Conservation (phyloP, 2,329 filamentous ascomycete species). For the Stemphylium beticola region DNA sequence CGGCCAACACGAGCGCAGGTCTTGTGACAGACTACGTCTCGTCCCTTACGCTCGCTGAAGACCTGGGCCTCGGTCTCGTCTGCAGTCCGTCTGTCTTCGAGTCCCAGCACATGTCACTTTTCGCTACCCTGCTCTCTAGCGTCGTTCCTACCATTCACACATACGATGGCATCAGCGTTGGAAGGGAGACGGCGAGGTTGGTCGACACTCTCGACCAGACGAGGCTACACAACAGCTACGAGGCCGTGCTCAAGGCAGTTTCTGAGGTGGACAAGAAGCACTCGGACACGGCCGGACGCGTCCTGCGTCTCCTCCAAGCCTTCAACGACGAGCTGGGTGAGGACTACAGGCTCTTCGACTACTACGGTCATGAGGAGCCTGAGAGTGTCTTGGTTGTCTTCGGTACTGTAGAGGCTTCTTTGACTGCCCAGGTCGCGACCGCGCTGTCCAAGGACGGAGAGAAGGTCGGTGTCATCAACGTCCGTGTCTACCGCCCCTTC, state of each 20-base stretch:
- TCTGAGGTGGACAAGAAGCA: slow-evolving; percentile 71
- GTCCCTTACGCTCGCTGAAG: slow-evolving; percentile 81
- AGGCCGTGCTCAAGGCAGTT: slow-evolving; percentile 67
- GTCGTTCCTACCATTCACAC: slow-evolving; percentile 84
- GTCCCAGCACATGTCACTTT: slow-evolving; percentile 92
- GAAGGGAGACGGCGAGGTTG: slow-evolving; percentile 80
- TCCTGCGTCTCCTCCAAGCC: slow-evolving; percentile 71
- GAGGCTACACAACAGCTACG: slow-evolving; percentile 72
- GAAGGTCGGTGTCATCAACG: slow-evolving; percentile 86
- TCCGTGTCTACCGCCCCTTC: slow-evolving; percentile 93
- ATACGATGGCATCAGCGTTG: slow-evolving; percentile 84
- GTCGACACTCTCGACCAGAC: slow-evolving; percentile 79
- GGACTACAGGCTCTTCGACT: slow-evolving; percentile 91
- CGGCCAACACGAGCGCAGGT: slow-evolving; percentile 66
- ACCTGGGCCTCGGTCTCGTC: slow-evolving; percentile 85
- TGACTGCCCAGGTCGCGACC: slow-evolving; percentile 80
- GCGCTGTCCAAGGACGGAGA: slow-evolving; percentile 74
- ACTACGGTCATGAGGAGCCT: slow-evolving; percentile 80
- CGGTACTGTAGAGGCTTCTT: slow-evolving; percentile 86
- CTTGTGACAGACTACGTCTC: slow-evolving; percentile 87
- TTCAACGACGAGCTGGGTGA: slow-evolving; percentile 94
- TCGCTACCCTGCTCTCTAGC: slow-evolving; percentile 79
- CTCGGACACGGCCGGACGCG: slow-evolving; percentile 73
- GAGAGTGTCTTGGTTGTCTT: slow-evolving; percentile 90
- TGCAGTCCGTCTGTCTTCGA: slow-evolving; percentile 87